These are phyloP conservation scores for Carex parvula DNA, from an alignment of 176 grass and related monocot species.

Conservation along the genomic window DNA sequence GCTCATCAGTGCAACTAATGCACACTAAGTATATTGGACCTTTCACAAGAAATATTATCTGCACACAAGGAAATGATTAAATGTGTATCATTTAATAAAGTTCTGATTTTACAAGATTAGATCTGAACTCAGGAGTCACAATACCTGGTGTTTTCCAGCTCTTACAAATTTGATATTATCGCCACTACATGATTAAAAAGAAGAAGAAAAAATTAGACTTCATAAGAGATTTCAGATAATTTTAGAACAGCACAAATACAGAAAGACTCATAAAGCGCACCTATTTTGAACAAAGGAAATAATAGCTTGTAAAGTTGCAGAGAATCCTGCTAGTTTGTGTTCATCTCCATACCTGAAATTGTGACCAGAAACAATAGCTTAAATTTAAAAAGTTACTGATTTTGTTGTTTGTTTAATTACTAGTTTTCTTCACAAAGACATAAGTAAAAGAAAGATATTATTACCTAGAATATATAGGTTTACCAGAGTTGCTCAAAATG, in stretches of 20 bases:
- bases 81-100: conserved; percentile 22
- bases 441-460: not conserved
- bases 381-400: not conserved
- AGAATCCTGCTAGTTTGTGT: conserved; percentile 98
- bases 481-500: conserved; percentile 89
- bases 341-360: conserved; percentile 88
- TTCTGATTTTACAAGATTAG: conserved; percentile 45
- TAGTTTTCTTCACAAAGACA: not conserved
- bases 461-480: conserved; percentile 94
- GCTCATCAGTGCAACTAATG: conserved; percentile 95
- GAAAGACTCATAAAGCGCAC: conserved; percentile 17
- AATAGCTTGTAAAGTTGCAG: conserved; percentile 93
- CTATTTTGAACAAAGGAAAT: conserved; percentile 97
- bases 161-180: conserved; percentile 93
- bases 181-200: conserved; percentile 44
- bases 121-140: conserved; percentile 39
- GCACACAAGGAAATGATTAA: conserved; percentile 24
- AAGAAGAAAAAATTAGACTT: not conserved
- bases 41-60: conserved; percentile 98
- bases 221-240: not conserved
- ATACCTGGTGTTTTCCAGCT: conserved; percentile 90
- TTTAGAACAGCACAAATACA: conserved; percentile 1
- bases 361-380: not conserved
- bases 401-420: conserved; percentile 12
- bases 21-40: conserved; percentile 95